A percentile compares a stretch with the other conserved stretches of the same genome.
Evolutionary conservation across 495 filamentous ascomycete species (phyloP).

Genomic region (Evansstolkia leycettana): DNA sequence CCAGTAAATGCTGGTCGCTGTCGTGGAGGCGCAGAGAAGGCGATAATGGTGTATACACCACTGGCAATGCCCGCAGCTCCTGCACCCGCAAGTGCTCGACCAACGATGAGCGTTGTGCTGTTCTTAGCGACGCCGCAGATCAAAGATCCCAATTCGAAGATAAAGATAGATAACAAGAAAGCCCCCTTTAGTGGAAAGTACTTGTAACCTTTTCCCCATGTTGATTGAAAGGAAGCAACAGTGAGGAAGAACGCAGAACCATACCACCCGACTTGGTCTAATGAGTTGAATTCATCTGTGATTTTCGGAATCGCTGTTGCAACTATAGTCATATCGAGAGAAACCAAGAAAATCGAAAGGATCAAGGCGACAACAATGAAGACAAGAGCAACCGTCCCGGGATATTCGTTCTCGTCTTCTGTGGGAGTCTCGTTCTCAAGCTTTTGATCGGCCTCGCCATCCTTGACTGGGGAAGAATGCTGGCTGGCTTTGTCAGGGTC

Average conservation of each 20-base stretch:
- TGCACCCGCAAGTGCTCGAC: slow-evolving; percentile 21
- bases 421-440: slow-evolving; percentile 2
- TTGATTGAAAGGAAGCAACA: slow-evolving; percentile 39
- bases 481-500: not conserved
- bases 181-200: slow-evolving; percentile 36
- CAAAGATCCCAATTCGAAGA: slow-evolving; percentile 64
- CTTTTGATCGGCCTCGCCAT: not conserved
- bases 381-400: slow-evolving; percentile 16
- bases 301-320: slow-evolving; percentile 38
- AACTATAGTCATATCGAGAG: slow-evolving; percentile 34
- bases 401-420: slow-evolving; percentile 15
- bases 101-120: slow-evolving; percentile 20
- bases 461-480: not conserved
- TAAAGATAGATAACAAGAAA: slow-evolving; percentile 42
- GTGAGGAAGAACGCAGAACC: slow-evolving; percentile 45
- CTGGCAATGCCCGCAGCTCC: slow-evolving; percentile 13
- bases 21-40: slow-evolving; percentile 16
- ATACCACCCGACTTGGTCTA: slow-evolving; percentile 40
- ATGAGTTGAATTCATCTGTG: slow-evolving; percentile 35
- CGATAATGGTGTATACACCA: slow-evolving; percentile 23
- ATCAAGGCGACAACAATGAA: slow-evolving; percentile 30
- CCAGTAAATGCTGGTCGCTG: slow-evolving; percentile 25
- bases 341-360: slow-evolving; percentile 30
- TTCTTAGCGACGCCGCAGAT: slow-evolving; percentile 18
- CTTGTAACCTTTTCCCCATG: slow-evolving; percentile 41